A percentile compares a stretch with the other conserved stretches of the same genome.
These are phyloP conservation scores for Chlorociboria aeruginascens DNA, from an alignment of 495 filamentous ascomycete species.

Conservation along the genomic window DNA sequence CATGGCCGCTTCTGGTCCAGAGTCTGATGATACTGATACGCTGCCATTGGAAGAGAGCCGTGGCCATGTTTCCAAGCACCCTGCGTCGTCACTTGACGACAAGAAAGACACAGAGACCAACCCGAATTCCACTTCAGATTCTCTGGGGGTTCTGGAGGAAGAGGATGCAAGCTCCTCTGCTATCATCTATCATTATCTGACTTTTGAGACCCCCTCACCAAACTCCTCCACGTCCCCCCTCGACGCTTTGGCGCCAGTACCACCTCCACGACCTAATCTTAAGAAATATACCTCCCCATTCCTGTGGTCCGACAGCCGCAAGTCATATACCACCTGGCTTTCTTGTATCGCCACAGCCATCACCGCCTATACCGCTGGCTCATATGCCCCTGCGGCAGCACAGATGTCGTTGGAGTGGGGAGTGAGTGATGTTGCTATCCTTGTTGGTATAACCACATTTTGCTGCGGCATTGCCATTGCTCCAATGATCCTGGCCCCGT, in stretches of 20 bases:
- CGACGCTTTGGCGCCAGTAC: slow-evolving; percentile 23
- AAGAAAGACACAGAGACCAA: slow-evolving; percentile 1
- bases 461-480: slow-evolving; percentile 73
- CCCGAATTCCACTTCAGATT: not conserved
- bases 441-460: slow-evolving; percentile 75
- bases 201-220: slow-evolving; percentile 56
- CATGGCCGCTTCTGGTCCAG: slow-evolving; percentile 12
- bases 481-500: slow-evolving; percentile 83
- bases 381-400: slow-evolving; percentile 55
- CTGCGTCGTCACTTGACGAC: not conserved
- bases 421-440: slow-evolving; percentile 49
- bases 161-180: slow-evolving; percentile 7
- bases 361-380: slow-evolving; percentile 72
- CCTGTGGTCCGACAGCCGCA: slow-evolving; percentile 57
- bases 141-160: not conserved
- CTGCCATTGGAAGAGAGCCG: slow-evolving; percentile 3
- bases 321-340: slow-evolving; percentile 60
- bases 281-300: slow-evolving; percentile 57
- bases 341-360: slow-evolving; percentile 64
- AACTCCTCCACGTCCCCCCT: slow-evolving; percentile 34
- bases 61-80: not conserved
- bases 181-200: slow-evolving; percentile 61
- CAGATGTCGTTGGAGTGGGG: slow-evolving; percentile 53
- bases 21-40: too few species aligned
- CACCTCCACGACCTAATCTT: slow-evolving; percentile 52